These are phyloP conservation scores for Obelidium mucronatum DNA, from an alignment of 192 early-diverging fungal species.

Conservation along the genomic window DNA sequence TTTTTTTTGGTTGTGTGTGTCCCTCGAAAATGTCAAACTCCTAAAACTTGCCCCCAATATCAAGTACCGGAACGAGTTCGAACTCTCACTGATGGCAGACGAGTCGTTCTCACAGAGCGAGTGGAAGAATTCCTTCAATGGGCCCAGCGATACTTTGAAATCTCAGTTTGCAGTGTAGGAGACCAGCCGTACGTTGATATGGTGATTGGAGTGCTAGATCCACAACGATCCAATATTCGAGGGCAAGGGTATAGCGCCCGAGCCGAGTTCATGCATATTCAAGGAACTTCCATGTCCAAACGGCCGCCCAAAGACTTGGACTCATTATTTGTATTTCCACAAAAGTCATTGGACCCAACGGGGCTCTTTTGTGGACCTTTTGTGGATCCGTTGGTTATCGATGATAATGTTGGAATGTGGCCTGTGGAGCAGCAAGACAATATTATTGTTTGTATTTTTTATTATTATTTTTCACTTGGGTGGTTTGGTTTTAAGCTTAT, in stretches of 20 bases:
- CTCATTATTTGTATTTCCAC: constrained; percentile 72
- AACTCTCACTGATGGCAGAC: constrained; percentile 64
- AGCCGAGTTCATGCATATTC: constrained; percentile 70
- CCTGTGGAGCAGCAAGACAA: constrained; percentile 77
- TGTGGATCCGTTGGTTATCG: constrained; percentile 69
- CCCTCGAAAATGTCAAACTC: no score
- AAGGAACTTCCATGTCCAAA: constrained; percentile 44
- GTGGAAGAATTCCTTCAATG: constrained; percentile 79
- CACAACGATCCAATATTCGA: constrained; percentile 57
- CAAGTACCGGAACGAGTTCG: constrained; percentile 69
- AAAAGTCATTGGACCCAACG: background rate
- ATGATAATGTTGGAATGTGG: constrained; percentile 78
- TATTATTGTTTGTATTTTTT: constrained; percentile 62
- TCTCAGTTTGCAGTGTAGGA: constrained; percentile 78
- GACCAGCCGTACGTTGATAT: constrained; percentile 80
- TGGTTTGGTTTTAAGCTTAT: background rate
- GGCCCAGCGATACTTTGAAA: constrained; percentile 70
- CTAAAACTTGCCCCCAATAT: background rate
- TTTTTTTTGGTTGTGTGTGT: background rate
- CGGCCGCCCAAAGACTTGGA: constrained; percentile 74
- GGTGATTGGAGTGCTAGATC: constrained; percentile 70
- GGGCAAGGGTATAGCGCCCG: constrained; percentile 73
- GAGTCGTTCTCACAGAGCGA: constrained; percentile 68
- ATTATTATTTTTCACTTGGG: no score
- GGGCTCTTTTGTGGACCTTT: constrained; percentile 16